Percentiles rank a stretch among this genome's conserved stretches.
phyloP scores from a whole-genome alignment of 768 basidiomycete genomes.

The Xerocomellus chrysenteron region DNA sequence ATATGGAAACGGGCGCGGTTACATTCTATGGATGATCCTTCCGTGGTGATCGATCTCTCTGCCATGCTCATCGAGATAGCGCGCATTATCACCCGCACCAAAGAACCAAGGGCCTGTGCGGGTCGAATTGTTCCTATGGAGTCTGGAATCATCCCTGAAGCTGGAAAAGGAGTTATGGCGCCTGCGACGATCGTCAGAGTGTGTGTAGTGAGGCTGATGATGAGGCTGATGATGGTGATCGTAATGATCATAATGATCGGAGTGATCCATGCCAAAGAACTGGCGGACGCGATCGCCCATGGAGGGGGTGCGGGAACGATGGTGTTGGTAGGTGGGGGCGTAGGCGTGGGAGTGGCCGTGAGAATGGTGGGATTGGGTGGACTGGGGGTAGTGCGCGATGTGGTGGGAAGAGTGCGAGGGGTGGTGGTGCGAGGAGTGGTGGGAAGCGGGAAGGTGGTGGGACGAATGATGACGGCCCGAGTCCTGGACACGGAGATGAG shows the following conservation, averaged over 20 bases:
- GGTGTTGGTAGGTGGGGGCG: conserved; percentile 5
- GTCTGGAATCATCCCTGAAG: conserved; percentile 18
- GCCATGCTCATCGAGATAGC: conserved; percentile 25
- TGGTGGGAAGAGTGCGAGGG: conserved; percentile 13
- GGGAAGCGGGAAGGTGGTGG: conserved; percentile 8
- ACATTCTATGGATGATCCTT: conserved; percentile 27
- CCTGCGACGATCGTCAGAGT: conserved; percentile 16
- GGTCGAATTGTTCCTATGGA: conserved; percentile 15
- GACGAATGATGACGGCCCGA: conserved; percentile 14
- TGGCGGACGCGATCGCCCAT: conserved; percentile 39
- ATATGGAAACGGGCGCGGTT: conserved; percentile 3
- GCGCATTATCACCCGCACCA: conserved; percentile 17
- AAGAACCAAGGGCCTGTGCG: conserved; percentile 24
- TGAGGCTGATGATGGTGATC: conserved; percentile 9
- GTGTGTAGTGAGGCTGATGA: not conserved
- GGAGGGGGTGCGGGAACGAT: conserved; percentile 21
- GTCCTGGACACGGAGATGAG: conserved; percentile 11
- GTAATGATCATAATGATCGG: not conserved
- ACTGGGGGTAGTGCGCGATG: conserved; percentile 11
- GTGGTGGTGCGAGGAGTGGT: conserved; percentile 7
- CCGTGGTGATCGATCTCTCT: conserved; percentile 29
- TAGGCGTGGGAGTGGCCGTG: conserved; percentile 14
- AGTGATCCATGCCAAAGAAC: conserved; percentile 35
- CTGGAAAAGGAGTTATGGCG: conserved; percentile 28
- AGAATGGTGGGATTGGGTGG: conserved; percentile 6